Percentiles rank a stretch among this genome's conserved stretches.
These are phyloP conservation scores for Fraxinus excelsior DNA, from an alignment of 257 asterid genomes.

Conservation along the genomic window DNA sequence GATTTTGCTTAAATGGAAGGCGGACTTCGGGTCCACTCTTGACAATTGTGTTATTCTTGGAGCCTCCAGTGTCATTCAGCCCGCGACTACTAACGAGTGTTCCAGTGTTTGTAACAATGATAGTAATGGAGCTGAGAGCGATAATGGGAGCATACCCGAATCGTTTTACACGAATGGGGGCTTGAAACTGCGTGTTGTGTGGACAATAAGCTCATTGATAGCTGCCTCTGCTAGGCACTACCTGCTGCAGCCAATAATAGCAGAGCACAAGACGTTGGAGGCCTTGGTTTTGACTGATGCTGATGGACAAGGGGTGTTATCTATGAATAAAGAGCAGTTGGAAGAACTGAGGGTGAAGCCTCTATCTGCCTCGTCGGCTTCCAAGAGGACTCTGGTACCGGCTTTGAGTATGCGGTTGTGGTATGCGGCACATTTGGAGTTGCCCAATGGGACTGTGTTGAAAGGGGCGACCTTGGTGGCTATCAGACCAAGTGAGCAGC, in stretches of 20 bases:
- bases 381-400: conserved; percentile 70
- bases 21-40: conserved; percentile 73
- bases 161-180: conserved; percentile 78
- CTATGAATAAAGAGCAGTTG: conserved; percentile 68
- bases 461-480: conserved; percentile 82
- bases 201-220: conserved; percentile 78
- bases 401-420: conserved; percentile 70
- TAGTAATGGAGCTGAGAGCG: conserved; percentile 36
- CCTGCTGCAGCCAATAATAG: conserved; percentile 67
- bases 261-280: conserved; percentile 68
- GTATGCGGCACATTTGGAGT: conserved; percentile 64
- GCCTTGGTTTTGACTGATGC: conserved; percentile 56
- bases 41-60: conserved; percentile 77
- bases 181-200: conserved; percentile 65
- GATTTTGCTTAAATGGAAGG: conserved; percentile 71
- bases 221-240: conserved; percentile 84
- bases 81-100: conserved; percentile 14
- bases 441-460: conserved; percentile 61
- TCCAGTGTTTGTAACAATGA: conserved; percentile 13
- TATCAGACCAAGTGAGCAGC: conserved; percentile 69
- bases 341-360: conserved; percentile 82
- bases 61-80: conserved; percentile 54
- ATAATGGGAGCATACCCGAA: conserved; percentile 67
- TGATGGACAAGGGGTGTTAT: conserved; percentile 72
- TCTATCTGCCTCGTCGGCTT: conserved; percentile 61